Conservation (phyloP, 805 yeast species). For the Starmerella gropengiesseri region DNA sequence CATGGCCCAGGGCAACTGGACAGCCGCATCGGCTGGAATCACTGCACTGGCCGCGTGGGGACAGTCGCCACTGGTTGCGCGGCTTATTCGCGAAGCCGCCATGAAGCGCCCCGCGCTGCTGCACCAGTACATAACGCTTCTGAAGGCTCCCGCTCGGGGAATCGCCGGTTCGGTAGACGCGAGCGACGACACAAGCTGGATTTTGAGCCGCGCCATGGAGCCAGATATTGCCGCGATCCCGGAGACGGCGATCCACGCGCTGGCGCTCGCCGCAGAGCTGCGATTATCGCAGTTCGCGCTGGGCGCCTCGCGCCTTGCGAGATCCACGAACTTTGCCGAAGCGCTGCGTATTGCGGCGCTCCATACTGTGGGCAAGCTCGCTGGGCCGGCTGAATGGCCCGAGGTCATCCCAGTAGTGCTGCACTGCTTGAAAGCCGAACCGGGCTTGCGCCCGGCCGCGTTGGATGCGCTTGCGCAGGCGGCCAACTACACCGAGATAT, state of each 20-base stretch:
- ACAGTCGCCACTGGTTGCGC: not conserved
- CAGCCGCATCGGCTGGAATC: slow-evolving; percentile 2
- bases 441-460: slow-evolving; percentile 3
- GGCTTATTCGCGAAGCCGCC: not conserved
- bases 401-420: not conserved
- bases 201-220: not conserved
- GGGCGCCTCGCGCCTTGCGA: not conserved
- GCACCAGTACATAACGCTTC: not conserved
- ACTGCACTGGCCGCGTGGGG: not conserved
- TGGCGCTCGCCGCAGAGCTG: not conserved
- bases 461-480: not conserved
- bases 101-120: slow-evolving; percentile 5
- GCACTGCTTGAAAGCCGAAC: not conserved
- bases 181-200: slow-evolving; percentile 3
- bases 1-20: not conserved
- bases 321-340: not conserved
- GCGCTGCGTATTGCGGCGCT: slow-evolving; percentile 4
- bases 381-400: not conserved
- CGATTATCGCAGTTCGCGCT: not conserved
- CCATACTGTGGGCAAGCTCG: not conserved
- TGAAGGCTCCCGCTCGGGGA: not conserved
- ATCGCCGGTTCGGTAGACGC: no score
- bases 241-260: not conserved
- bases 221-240: not conserved
- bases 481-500: not conserved